Percentiles rank a stretch among this genome's conserved stretches.
Evolutionary conservation across 2,329 filamentous ascomycete genomes (phyloP).

Genomic region (Penicillium psychrosexuale): DNA sequence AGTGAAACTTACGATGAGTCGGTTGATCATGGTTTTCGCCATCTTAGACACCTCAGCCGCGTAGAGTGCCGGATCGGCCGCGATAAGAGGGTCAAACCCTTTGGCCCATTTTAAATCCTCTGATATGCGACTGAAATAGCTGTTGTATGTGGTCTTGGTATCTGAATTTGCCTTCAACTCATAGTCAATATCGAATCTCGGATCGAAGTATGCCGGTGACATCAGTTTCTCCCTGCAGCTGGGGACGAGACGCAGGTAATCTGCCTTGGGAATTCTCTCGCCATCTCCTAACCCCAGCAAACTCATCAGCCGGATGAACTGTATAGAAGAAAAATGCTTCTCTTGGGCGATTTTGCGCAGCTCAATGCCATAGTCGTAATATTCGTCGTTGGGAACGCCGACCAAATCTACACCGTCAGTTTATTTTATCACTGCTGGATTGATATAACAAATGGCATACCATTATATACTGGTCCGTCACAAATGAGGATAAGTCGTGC

Average conservation of each 20-base stretch:
- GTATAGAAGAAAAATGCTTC: conserved; percentile 6
- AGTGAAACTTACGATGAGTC: conserved; percentile 1
- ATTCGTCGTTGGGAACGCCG: conserved; percentile 4
- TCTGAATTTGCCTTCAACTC: conserved; percentile 6
- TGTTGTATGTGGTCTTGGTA: conserved; percentile 4
- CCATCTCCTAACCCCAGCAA: conserved; percentile 1
- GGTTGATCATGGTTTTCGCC: conserved; percentile 8
- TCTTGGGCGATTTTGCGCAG: conserved; percentile 2
- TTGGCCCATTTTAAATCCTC: conserved; percentile 10
- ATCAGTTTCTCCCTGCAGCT: conserved; percentile 6
- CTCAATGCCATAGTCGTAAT: conserved; percentile 8
- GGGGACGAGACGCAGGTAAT: conserved; percentile 6
- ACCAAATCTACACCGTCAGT: conserved; percentile 8
- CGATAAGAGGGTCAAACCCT: conserved; percentile 1
- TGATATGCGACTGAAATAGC: conserved; percentile 8
- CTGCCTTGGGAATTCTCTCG: conserved; percentile 1
- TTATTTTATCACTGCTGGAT: neutral
- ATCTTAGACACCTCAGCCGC: conserved; percentile 1
- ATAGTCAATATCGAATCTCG: conserved; percentile 1
- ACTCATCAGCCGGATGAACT: conserved; percentile 1
- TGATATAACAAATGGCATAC: neutral
- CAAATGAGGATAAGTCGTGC: conserved; percentile 7
- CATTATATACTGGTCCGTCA: conserved; percentile 8
- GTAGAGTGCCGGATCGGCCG: neutral
- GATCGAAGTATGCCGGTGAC: conserved; percentile 6